Evolutionary conservation across 305 asterid genomes (phyloP).

Genomic region (Fraxinus platypoda): DNA sequence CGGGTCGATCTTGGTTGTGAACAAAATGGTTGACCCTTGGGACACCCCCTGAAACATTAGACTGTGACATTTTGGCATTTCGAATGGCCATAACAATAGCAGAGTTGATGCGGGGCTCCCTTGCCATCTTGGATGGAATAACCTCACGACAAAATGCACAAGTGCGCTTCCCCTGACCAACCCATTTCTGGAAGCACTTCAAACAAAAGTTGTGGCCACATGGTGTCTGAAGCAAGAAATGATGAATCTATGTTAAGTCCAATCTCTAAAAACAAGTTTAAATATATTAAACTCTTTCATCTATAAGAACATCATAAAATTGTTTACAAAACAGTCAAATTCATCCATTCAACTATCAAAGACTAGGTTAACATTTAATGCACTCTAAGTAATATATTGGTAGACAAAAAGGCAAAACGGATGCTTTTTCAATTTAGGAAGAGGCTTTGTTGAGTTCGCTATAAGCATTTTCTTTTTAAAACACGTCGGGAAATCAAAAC

Average conservation of each 20-base stretch:
- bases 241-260: neutral
- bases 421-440: neutral
- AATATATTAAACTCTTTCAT: neutral
- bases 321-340: neutral
- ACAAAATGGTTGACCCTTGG: conserved; percentile 52
- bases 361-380: neutral
- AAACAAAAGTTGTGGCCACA: conserved; percentile 95
- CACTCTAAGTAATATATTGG: neutral
- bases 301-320: neutral
- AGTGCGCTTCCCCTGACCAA: conserved; percentile 51
- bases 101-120: conserved; percentile 81
- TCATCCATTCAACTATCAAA: neutral
- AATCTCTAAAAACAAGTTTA: neutral
- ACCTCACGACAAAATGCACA: conserved; percentile 72
- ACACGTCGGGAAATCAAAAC: neutral
- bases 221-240: conserved; percentile 61
- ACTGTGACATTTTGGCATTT: conserved; percentile 54
- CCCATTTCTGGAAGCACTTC: conserved; percentile 78
- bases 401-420: neutral
- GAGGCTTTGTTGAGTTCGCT: neutral
- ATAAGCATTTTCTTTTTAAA: neutral
- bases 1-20: conserved; percentile 84
- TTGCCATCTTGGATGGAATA: conserved; percentile 72
- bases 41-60: conserved; percentile 44
- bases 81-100: conserved; percentile 81